Conservation (phyloP, 2,329 filamentous ascomycete genomes). For the Scedosporium boydii region DNA sequence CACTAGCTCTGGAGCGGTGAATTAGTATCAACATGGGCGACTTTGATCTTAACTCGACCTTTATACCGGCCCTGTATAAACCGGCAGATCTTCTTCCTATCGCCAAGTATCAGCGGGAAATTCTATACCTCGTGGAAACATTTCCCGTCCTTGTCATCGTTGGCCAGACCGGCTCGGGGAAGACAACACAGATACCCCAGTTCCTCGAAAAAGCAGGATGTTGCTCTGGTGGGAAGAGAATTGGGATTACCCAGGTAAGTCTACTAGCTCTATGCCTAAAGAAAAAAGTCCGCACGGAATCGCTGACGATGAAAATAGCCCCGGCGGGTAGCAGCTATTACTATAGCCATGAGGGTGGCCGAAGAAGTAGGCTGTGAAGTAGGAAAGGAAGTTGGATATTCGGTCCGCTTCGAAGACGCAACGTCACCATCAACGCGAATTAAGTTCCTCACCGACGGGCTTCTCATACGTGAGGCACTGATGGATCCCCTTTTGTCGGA, state of each 20-base stretch:
- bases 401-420: slow-evolving; percentile 84
- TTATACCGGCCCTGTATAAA: slow-evolving; percentile 79
- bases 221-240: slow-evolving; percentile 72
- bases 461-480: slow-evolving; percentile 83
- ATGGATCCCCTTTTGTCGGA: slow-evolving; percentile 84
- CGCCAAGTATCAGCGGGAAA: slow-evolving; percentile 64
- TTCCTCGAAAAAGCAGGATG: slow-evolving; percentile 83
- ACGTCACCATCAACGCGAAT: slow-evolving; percentile 79
- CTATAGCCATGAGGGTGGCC: slow-evolving; percentile 78
- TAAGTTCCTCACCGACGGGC: slow-evolving; percentile 91
- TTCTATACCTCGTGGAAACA: slow-evolving; percentile 82
- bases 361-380: slow-evolving; percentile 80
- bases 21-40: slow-evolving; percentile 36
- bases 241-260: slow-evolving; percentile 81
- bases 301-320: slow-evolving; percentile 45
- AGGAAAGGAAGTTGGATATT: slow-evolving; percentile 88
- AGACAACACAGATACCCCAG: slow-evolving; percentile 92
- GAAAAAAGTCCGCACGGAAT: not conserved
- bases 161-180: slow-evolving; percentile 89
- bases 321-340: slow-evolving; percentile 80
- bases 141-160: slow-evolving; percentile 80
- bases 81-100: slow-evolving; percentile 79
- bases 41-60: slow-evolving; percentile 45
- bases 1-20: too few species aligned
- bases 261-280: slow-evolving; percentile 9